Conservation (phyloP, 495 filamentous ascomycete species). For the Parathielavia appendiculata region DNA sequence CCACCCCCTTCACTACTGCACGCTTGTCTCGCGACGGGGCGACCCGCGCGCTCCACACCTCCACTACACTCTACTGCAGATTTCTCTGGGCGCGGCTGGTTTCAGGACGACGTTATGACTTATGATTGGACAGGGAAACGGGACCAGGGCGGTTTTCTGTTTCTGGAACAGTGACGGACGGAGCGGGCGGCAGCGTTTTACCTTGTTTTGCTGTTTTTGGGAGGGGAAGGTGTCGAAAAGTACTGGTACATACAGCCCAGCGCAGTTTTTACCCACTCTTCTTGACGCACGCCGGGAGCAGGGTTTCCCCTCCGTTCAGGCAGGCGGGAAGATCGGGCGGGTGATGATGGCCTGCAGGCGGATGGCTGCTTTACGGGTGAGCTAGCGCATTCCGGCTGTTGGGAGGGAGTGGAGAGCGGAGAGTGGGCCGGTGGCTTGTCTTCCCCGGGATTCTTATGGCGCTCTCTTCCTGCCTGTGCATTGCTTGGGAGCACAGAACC, state of each 20-base stretch:
- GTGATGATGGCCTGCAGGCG: not conserved
- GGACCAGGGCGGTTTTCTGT: not conserved
- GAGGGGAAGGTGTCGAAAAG: not conserved
- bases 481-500: slow-evolving; percentile 12
- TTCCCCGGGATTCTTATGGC: too few relatives aligned
- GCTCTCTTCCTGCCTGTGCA: not conserved
- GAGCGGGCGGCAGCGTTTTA: slow-evolving; percentile 20
- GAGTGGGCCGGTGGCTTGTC: not conserved
- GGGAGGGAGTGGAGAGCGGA: not conserved
- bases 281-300: not conserved
- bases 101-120: slow-evolving; percentile 38
- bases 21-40: slow-evolving; percentile 14
- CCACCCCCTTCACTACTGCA: slow-evolving; percentile 15
- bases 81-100: slow-evolving; percentile 20
- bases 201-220: not conserved
- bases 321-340: slow-evolving; percentile 6
- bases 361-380: slow-evolving; percentile 13
- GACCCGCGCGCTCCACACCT: slow-evolving; percentile 2
- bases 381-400: slow-evolving; percentile 19
- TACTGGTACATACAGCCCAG: slow-evolving; percentile 1
- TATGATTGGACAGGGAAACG: slow-evolving; percentile 41
- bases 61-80: not conserved
- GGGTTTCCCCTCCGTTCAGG: not conserved
- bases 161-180: slow-evolving; percentile 7
- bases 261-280: not conserved